Conservation (phyloP, 768 basidiomycete genomes). For the Sutorius australiensis region DNA sequence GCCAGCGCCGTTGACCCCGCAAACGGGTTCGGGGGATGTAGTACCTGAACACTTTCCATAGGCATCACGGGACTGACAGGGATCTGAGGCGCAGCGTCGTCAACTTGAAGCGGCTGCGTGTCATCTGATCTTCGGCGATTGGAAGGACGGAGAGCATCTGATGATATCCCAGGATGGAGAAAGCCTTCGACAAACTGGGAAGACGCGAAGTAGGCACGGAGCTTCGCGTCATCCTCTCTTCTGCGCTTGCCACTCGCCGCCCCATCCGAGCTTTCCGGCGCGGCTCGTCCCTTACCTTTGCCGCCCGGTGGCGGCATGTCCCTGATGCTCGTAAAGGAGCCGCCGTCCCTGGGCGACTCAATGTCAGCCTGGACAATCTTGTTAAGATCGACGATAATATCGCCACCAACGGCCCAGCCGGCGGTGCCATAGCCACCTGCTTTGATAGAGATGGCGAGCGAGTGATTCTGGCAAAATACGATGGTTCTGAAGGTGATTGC, state of each 20-base stretch:
- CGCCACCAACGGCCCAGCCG: constrained; percentile 85
- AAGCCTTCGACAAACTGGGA: constrained; percentile 51
- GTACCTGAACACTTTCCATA: neutral
- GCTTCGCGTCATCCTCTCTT: constrained; percentile 50
- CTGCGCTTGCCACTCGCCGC: constrained; percentile 46
- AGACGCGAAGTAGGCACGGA: constrained; percentile 52
- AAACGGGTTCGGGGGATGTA: neutral
- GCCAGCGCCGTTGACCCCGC: neutral
- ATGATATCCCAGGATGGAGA: constrained; percentile 32
- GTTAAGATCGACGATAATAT: constrained; percentile 79
- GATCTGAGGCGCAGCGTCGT: neutral
- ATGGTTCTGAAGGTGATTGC: constrained; percentile 46
- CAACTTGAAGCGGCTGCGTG: neutral
- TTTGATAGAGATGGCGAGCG: constrained; percentile 74
- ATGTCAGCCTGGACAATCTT: constrained; percentile 66
- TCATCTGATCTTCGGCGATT: constrained; percentile 18
- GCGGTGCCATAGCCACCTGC: constrained; percentile 91
- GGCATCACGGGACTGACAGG: neutral
- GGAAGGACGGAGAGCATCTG: constrained; percentile 17
- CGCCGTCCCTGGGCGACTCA: constrained; percentile 51
- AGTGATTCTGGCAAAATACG: constrained; percentile 68
- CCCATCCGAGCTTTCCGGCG: constrained; percentile 4
- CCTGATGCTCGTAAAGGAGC: constrained; percentile 57
- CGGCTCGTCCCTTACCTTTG: constrained; percentile 50
- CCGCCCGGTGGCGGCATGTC: constrained; percentile 49